Evolutionary conservation across 257 asterid species (phyloP).

Genomic region (Euphrasia confusa): DNA sequence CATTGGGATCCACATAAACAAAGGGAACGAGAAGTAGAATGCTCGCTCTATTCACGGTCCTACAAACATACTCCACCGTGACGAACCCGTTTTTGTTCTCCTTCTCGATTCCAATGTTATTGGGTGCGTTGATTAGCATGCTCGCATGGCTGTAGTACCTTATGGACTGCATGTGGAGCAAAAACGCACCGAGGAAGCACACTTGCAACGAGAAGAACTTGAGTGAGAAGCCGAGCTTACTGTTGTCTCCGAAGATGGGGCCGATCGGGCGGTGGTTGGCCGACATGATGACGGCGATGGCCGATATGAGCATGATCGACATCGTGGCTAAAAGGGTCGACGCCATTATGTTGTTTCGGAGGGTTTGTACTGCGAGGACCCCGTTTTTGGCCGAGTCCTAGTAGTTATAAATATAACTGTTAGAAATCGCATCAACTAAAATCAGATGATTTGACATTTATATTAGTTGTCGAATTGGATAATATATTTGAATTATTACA

Average conservation of each 20-base stretch:
- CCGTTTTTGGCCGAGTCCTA: too few species aligned
- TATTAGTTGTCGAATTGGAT: too few species aligned
- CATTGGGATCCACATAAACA: conserved; percentile 90
- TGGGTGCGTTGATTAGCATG: conserved; percentile 77
- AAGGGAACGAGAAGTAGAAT: conserved; percentile 74
- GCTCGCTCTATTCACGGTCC: conserved; percentile 66
- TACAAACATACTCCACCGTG: conserved; percentile 59
- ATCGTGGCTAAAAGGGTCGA: too few species aligned
- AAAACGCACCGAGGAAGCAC: conserved; percentile 72
- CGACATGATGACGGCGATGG: conserved; percentile 41
- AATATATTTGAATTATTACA: too few species aligned
- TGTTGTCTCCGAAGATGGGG: conserved; percentile 37
- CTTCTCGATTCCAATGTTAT: too few species aligned
- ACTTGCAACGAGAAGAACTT: conserved; percentile 64
- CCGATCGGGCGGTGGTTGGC: conserved; percentile 20
- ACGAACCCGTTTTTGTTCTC: conserved; percentile 22
- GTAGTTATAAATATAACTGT: too few species aligned
- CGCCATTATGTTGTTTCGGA: too few species aligned
- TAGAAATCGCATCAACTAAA: too few species aligned
- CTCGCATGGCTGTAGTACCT: conserved; percentile 95
- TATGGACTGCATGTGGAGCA: conserved; percentile 75
- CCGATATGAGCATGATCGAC: too few species aligned
- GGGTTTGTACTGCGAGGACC: too few species aligned
- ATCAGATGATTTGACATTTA: too few species aligned
- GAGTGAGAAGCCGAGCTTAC: conserved; percentile 41